Evolutionary conservation across 2,329 filamentous ascomycete species (phyloP).

Genomic region (Colletotrichum salicis): DNA sequence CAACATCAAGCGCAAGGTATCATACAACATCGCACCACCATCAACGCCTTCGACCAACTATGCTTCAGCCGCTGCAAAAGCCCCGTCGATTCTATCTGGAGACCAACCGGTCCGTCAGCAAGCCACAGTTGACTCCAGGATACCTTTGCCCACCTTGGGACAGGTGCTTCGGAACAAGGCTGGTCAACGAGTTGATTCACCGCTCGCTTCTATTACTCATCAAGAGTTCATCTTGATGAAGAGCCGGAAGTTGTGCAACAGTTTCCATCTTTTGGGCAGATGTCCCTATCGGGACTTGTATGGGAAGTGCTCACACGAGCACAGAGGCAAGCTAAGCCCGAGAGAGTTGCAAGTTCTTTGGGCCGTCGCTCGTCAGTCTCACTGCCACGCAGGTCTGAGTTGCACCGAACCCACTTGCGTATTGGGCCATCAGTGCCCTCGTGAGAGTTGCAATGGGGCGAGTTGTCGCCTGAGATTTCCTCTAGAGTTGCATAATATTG

Average conservation of each 20-base stretch:
- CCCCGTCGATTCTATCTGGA: background rate
- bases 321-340: slow-evolving; percentile 38
- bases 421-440: slow-evolving; percentile 38
- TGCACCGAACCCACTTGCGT: slow-evolving; percentile 41
- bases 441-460: slow-evolving; percentile 25
- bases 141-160: background rate
- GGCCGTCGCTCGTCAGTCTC: slow-evolving; percentile 43
- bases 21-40: slow-evolving; percentile 37
- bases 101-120: background rate
- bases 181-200: slow-evolving; percentile 44
- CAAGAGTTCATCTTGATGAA: slow-evolving; percentile 41
- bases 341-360: slow-evolving; percentile 42
- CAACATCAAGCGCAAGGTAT: slow-evolving; percentile 37
- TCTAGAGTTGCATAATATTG: slow-evolving; percentile 37
- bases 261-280: slow-evolving; percentile 43
- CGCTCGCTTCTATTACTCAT: slow-evolving; percentile 36
- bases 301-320: slow-evolving; percentile 42
- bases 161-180: slow-evolving; percentile 38
- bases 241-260: slow-evolving; percentile 46
- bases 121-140: background rate
- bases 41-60: slow-evolving; percentile 37
- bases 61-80: slow-evolving; percentile 32
- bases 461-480: slow-evolving; percentile 36
- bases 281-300: slow-evolving; percentile 29
- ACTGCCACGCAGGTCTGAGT: slow-evolving; percentile 41